These are phyloP conservation scores for Zarea fungicola DNA, from an alignment of 2,329 filamentous ascomycete species.

Conservation along the genomic window DNA sequence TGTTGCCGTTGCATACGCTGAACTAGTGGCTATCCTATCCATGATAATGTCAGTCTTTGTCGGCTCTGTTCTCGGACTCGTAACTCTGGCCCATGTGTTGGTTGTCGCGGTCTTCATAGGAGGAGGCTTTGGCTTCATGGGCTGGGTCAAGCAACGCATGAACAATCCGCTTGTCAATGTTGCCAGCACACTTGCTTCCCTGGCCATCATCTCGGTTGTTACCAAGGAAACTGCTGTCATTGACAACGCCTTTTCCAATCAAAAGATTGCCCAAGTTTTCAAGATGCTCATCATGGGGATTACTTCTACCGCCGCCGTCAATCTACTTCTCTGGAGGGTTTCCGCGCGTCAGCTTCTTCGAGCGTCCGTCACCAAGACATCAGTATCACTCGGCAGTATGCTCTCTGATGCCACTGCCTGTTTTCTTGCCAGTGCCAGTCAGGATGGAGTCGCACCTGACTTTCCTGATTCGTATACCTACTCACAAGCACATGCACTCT, in stretches of 20 bases:
- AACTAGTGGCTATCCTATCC: constrained; percentile 66
- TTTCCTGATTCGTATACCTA: constrained; percentile 51
- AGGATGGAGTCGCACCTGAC: constrained; percentile 39
- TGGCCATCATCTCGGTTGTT: constrained; percentile 77
- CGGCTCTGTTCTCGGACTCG: constrained; percentile 56
- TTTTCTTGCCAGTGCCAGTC: constrained; percentile 74
- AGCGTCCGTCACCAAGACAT: constrained; percentile 65
- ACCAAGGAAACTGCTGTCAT: constrained; percentile 84
- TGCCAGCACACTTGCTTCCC: constrained; percentile 73
- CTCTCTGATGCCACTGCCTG: constrained; percentile 70
- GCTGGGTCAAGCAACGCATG: constrained; percentile 72
- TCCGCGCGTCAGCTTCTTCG: constrained; percentile 68
- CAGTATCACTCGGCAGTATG: constrained; percentile 70
- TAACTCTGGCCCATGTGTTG: constrained; percentile 67
- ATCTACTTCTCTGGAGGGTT: constrained; percentile 67
- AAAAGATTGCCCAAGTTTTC: constrained; percentile 45
- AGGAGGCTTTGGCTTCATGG: constrained; percentile 74
- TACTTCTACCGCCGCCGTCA: constrained; percentile 61
- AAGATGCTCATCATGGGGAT: constrained; percentile 78
- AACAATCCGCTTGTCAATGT: constrained; percentile 73
- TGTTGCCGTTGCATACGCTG: constrained; percentile 64
- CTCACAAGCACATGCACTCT: constrained; percentile 49
- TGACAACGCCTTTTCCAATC: constrained; percentile 67
- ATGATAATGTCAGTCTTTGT: constrained; percentile 79
- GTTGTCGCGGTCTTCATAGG: constrained; percentile 77